Conservation (phyloP, 2,329 filamentous ascomycete species). For the Aspergillus novofumigatus region DNA sequence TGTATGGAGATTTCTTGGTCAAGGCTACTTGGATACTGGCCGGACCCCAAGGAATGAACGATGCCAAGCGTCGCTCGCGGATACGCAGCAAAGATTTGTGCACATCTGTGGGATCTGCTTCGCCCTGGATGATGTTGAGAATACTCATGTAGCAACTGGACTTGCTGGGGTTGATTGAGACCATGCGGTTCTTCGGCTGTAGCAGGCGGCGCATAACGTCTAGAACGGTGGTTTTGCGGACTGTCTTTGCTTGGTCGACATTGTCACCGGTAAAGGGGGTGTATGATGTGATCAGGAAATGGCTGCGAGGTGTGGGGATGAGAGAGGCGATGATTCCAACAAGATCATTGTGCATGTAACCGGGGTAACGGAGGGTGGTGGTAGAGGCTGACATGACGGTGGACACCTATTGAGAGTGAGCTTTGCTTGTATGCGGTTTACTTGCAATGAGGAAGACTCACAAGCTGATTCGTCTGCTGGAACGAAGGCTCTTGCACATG, state of each 20-base stretch:
- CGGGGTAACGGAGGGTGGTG: conserved; percentile 91
- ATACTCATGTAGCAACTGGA: conserved; percentile 99
- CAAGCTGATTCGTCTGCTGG: conserved; percentile 94
- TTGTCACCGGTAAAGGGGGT: conserved; percentile 96
- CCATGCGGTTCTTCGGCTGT: conserved; percentile 99
- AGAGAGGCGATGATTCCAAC: conserved; percentile 94
- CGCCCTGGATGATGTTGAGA: conserved; percentile 96
- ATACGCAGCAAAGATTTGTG: conserved; percentile 97
- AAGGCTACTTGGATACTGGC: conserved; percentile 96
- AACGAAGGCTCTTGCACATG: conserved; percentile 96
- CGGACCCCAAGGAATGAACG: conserved; percentile 97
- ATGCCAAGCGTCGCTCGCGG: conserved; percentile 85
- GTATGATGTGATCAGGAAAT: conserved; percentile 98
- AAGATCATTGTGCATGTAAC: conserved; percentile 99
- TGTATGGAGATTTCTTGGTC: conserved; percentile 94
- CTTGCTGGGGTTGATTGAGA: conserved; percentile 90
- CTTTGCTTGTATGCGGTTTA: neutral
- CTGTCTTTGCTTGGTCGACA: conserved; percentile 93
- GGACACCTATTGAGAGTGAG: conserved; percentile 55
- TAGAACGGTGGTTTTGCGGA: conserved; percentile 94
- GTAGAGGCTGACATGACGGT: conserved; percentile 99
- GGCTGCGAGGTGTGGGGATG: conserved; percentile 92
- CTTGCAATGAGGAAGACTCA: conserved; percentile 31
- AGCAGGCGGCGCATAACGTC: conserved; percentile 95
- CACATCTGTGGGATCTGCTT: conserved; percentile 94